phyloP scores from a whole-genome alignment of 345 rosid species.

The Eucalyptus curtisii region DNA sequence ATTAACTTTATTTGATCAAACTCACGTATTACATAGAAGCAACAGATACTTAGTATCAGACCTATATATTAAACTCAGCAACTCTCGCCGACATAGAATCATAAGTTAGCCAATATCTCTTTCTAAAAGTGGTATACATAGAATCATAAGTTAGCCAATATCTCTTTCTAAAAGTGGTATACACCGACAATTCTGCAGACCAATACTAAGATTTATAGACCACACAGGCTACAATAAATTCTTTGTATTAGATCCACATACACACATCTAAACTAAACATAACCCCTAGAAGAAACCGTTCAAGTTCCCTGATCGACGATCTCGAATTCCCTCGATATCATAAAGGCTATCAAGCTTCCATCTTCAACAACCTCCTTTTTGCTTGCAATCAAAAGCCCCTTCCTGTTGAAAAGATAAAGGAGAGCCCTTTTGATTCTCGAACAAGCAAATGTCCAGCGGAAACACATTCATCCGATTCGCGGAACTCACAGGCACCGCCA shows the following conservation, averaged over 20 bases:
- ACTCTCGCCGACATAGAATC: too few relatives aligned
- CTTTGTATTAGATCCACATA: not conserved
- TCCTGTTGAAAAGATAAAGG: slow-evolving; percentile 29
- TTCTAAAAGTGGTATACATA: too few relatives aligned
- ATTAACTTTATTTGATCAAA: too few relatives aligned
- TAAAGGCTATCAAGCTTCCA: not conserved
- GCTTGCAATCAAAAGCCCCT: not conserved
- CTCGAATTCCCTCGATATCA: not conserved
- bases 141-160: not conserved
- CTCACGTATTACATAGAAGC: too few relatives aligned
- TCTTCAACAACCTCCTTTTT: not conserved
- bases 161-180: not conserved
- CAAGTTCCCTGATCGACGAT: not conserved
- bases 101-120: too few relatives aligned
- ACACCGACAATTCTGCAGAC: not conserved
- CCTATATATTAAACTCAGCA: too few relatives aligned
- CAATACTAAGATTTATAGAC: not conserved
- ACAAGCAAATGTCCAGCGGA: not conserved
- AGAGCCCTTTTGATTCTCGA: not conserved
- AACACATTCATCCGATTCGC: not conserved
- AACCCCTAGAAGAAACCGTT: not conserved
- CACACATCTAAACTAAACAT: not conserved
- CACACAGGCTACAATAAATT: not conserved
- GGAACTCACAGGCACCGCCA: not conserved
- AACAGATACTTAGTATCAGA: too few relatives aligned